Conservation (phyloP, 345 rosid species). For the Aquilaria sinensis region DNA sequence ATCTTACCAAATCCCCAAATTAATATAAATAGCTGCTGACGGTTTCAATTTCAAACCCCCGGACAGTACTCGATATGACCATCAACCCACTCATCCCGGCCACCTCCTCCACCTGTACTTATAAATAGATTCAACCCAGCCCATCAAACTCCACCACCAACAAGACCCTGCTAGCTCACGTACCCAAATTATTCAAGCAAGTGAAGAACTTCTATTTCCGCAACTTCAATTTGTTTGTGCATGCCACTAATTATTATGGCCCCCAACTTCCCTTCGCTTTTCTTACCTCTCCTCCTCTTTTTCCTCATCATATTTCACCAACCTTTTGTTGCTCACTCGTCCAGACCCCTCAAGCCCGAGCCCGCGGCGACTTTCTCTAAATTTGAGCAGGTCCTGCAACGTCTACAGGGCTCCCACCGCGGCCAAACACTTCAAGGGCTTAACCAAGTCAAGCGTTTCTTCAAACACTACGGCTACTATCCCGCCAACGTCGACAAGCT, state of each 20-base stretch:
- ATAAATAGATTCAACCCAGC: too few species aligned
- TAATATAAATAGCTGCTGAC: too few species aligned
- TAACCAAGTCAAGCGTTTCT: slow-evolving; percentile 3
- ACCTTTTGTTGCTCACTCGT: background rate
- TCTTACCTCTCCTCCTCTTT: background rate
- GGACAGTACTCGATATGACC: too few species aligned
- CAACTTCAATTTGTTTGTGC: too few species aligned
- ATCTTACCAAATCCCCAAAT: too few species aligned
- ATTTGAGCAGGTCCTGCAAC: background rate
- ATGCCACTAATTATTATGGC: background rate
- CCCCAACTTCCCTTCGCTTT: background rate
- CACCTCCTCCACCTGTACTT: too few species aligned
- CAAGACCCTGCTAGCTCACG: too few species aligned
- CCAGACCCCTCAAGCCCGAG: background rate
- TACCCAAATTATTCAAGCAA: too few species aligned
- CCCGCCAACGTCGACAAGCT: background rate
- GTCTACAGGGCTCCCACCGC: background rate
- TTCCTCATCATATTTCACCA: background rate
- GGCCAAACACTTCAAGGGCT: slow-evolving; percentile 1
- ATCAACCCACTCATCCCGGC: too few species aligned
- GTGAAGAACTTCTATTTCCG: too few species aligned
- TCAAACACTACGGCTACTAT: slow-evolving; percentile 5
- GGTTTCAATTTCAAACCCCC: too few species aligned
- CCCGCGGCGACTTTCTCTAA: background rate
- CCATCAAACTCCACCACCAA: too few species aligned